Conservation (phyloP, 2,329 filamentous ascomycete species). For the Aspergillus hiratsukae region DNA sequence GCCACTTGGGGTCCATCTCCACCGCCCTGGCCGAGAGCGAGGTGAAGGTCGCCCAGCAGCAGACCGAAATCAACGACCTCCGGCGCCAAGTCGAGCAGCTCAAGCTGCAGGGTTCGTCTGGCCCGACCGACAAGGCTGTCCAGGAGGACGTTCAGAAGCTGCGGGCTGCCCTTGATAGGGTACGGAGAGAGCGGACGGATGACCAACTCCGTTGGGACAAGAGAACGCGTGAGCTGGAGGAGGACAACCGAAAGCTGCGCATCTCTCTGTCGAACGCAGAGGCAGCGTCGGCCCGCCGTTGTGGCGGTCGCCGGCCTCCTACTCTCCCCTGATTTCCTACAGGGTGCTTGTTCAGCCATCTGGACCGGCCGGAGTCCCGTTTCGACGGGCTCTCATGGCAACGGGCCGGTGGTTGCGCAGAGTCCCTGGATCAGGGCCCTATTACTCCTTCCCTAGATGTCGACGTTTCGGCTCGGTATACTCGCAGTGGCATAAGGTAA, state of each 20-base stretch:
- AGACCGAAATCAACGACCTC: slow-evolving; percentile 9
- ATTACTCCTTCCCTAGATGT: no score
- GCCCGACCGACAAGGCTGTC: slow-evolving; percentile 3
- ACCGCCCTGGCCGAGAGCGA: slow-evolving; percentile 12
- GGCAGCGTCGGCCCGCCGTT: background rate
- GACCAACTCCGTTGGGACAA: slow-evolving; percentile 13
- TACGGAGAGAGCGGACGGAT: slow-evolving; percentile 10
- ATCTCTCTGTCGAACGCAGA: slow-evolving; percentile 15
- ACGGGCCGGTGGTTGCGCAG: background rate
- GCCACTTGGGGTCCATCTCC: slow-evolving; percentile 7
- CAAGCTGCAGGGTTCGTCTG: background rate
- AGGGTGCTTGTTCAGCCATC: background rate
- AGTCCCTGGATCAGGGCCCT: no score
- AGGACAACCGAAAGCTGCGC: slow-evolving; percentile 13
- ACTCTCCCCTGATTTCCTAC: background rate
- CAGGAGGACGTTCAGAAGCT: slow-evolving; percentile 8
- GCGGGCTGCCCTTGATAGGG: slow-evolving; percentile 7
- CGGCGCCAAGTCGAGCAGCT: slow-evolving; percentile 6
- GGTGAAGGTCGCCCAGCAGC: slow-evolving; percentile 10
- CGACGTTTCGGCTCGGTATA: no score
- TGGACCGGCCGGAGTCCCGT: background rate
- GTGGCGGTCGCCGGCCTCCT: background rate
- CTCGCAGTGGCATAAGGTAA: no score
- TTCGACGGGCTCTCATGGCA: background rate
- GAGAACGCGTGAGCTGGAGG: slow-evolving; percentile 10